A percentile compares a stretch with the other conserved stretches of the same genome.
Evolutionary conservation across 306 rosid species (phyloP).

Genomic region (Bauhinia variegata): DNA sequence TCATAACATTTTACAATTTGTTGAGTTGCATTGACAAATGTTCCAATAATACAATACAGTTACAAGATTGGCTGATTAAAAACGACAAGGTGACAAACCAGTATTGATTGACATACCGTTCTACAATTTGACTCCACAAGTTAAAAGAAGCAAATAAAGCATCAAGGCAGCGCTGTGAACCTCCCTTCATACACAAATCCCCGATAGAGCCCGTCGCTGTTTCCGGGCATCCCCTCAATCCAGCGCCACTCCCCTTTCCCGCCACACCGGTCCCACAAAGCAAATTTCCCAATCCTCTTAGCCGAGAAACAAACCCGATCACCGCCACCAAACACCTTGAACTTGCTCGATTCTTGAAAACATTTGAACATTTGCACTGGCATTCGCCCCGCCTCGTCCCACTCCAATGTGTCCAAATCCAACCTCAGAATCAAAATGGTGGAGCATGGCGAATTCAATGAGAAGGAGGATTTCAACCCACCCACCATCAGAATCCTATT

Average conservation of each 20-base stretch:
- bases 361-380: constrained; percentile 73
- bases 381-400: constrained; percentile 93
- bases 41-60: constrained; percentile 20
- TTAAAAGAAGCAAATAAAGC: neutral
- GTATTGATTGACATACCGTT: constrained; percentile 22
- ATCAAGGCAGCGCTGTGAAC: constrained; percentile 69
- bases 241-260: constrained; percentile 68
- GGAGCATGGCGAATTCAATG: constrained; percentile 72
- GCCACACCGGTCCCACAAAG: constrained; percentile 63
- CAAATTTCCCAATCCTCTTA: constrained; percentile 68
- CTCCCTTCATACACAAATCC: constrained; percentile 81
- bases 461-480: constrained; percentile 75
- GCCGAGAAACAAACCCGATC: constrained; percentile 80
- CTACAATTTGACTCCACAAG: constrained; percentile 18
- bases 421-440: constrained; percentile 73
- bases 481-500: constrained; percentile 75
- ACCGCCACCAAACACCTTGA: constrained; percentile 79
- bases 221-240: constrained; percentile 65
- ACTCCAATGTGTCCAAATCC: constrained; percentile 67
- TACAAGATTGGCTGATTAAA: constrained; percentile 22
- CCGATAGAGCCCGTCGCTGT: constrained; percentile 67
- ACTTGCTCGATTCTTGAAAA: constrained; percentile 79
- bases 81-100: neutral
- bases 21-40: constrained; percentile 33
- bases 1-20: constrained; percentile 26